Evolutionary conservation across 2,329 filamentous ascomycete genomes (phyloP).

Genomic region (Periglandula ipomoeae): DNA sequence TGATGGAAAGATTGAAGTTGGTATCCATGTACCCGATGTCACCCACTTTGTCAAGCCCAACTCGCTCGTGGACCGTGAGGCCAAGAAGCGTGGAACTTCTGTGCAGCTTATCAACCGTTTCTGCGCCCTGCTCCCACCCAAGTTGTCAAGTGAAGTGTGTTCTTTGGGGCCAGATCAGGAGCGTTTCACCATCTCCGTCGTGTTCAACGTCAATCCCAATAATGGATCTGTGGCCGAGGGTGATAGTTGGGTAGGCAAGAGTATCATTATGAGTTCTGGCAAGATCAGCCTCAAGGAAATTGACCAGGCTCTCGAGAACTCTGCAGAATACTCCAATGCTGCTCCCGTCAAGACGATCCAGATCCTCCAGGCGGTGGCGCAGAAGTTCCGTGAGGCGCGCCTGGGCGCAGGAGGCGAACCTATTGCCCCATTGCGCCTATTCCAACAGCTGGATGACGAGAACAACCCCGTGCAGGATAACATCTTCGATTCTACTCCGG

Average conservation of each 20-base stretch:
- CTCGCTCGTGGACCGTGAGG: slow-evolving; percentile 91
- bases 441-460: slow-evolving; percentile 94
- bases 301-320: slow-evolving; percentile 65
- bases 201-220: slow-evolving; percentile 80
- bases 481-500: slow-evolving; percentile 83
- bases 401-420: slow-evolving; percentile 71
- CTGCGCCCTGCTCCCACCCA: slow-evolving; percentile 80
- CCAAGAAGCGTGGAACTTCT: slow-evolving; percentile 93
- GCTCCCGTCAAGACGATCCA: slow-evolving; percentile 69
- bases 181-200: slow-evolving; percentile 81
- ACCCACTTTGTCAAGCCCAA: slow-evolving; percentile 95
- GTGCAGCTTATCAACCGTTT: slow-evolving; percentile 88
- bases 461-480: slow-evolving; percentile 96
- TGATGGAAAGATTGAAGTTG: slow-evolving; percentile 85
- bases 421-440: slow-evolving; percentile 75
- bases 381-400: slow-evolving; percentile 83
- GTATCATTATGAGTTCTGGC: slow-evolving; percentile 83
- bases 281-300: slow-evolving; percentile 81
- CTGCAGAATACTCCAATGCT: slow-evolving; percentile 51
- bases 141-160: slow-evolving; percentile 79
- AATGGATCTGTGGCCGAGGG: slow-evolving; percentile 73
- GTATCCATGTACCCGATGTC: slow-evolving; percentile 89
- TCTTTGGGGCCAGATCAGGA: slow-evolving; percentile 82
- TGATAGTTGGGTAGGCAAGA: slow-evolving; percentile 89
- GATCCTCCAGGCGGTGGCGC: slow-evolving; percentile 70